A percentile compares a stretch with the other conserved stretches of the same genome.
Evolutionary conservation across 331 rosid genomes (phyloP).

Genomic region (Telfairia occidentalis): DNA sequence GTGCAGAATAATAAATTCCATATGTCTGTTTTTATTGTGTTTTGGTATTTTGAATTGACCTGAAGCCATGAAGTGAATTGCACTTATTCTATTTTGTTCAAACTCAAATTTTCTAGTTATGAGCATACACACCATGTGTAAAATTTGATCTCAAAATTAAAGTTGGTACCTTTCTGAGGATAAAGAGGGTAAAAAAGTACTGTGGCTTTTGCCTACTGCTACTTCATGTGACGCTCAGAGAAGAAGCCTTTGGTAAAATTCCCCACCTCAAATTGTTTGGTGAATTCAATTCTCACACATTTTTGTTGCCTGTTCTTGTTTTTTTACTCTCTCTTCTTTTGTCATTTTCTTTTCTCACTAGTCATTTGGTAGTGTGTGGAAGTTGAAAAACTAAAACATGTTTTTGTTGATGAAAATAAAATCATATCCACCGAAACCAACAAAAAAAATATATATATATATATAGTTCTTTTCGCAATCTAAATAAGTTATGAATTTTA

Average conservation of each 20-base stretch:
- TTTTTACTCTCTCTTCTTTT: too few species aligned
- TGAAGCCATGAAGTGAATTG: background rate
- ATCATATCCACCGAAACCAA: too few species aligned
- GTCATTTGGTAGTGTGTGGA: too few species aligned
- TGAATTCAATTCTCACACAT: background rate
- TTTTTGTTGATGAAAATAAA: too few species aligned
- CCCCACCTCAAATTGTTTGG: background rate
- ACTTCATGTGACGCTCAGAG: background rate
- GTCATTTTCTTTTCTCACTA: too few species aligned
- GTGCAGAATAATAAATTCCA: background rate
- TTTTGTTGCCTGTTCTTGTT: background rate
- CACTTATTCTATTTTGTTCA: background rate
- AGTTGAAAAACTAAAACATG: too few species aligned
- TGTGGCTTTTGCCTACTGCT: background rate
- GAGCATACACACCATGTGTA: background rate
- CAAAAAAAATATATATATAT: too few species aligned
- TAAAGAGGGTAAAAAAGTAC: background rate
- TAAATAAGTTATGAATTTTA: too few species aligned
- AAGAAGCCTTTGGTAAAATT: background rate
- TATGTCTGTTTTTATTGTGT: background rate
- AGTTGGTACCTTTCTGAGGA: background rate
- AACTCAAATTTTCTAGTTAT: background rate
- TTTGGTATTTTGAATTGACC: background rate
- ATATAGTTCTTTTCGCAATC: too few species aligned
- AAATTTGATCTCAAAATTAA: background rate